phyloP scores from a whole-genome alignment of 495 filamentous ascomycete species.

The Hypoxylon crocopeplum region DNA sequence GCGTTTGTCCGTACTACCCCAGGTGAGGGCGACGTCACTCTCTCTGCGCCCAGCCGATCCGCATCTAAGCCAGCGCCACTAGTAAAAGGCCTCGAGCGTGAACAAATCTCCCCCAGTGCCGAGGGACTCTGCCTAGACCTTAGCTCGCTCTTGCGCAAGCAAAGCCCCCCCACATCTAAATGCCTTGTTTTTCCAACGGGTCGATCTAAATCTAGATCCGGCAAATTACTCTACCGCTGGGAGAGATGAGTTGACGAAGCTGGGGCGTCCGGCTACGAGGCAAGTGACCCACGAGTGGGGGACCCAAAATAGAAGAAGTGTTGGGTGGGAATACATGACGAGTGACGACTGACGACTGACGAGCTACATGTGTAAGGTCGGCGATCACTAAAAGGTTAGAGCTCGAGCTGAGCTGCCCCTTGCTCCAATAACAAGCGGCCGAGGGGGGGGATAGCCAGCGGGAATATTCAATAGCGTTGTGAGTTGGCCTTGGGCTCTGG shows the following conservation, averaged over 20 bases:
- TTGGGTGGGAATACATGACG: slow-evolving; percentile 13
- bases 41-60: slow-evolving; percentile 11
- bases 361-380: slow-evolving; percentile 21
- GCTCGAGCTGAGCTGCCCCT: slow-evolving; percentile 15
- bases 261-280: slow-evolving; percentile 1
- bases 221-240: slow-evolving; percentile 11
- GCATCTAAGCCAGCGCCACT: slow-evolving; percentile 9
- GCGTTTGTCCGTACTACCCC: not conserved
- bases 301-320: not conserved
- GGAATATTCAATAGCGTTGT: slow-evolving; percentile 29
- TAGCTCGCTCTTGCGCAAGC: slow-evolving; percentile 8
- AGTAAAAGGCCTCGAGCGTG: slow-evolving; percentile 8
- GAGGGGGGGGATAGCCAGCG: slow-evolving; percentile 13
- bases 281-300: not conserved
- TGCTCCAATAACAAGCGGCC: slow-evolving; percentile 9
- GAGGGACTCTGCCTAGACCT: slow-evolving; percentile 6
- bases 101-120: not conserved
- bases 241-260: slow-evolving; percentile 2
- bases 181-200: slow-evolving; percentile 18
- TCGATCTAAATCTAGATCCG: slow-evolving; percentile 13
- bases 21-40: slow-evolving; percentile 29
- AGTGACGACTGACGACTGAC: not conserved
- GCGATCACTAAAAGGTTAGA: slow-evolving; percentile 32
- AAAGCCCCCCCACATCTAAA: slow-evolving; percentile 1
- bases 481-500: slow-evolving; percentile 16